Base-by-base conservation (phyloP, 345 rosid genomes). In the Gossypium arboreum region DNA sequence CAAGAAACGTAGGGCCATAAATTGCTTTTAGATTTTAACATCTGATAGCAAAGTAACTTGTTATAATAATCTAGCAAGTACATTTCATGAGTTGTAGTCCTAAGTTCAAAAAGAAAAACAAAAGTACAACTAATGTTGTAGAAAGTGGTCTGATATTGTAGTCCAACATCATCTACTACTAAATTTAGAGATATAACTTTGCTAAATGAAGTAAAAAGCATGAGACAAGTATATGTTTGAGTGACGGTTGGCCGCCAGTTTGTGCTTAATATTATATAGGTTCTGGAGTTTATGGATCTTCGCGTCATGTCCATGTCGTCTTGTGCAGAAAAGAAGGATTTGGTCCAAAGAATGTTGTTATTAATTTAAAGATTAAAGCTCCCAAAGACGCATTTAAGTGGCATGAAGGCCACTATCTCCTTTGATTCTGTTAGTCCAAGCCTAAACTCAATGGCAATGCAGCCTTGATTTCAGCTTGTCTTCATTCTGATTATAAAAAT, bases 111-210 rank as follows among this genome's bases (percentile, higher is more conserved):
- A 18, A 34, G 39, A 22, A 50, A 45, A 25, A 3, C 0, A 25
- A 51, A 4, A 5, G 39, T 34, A 34, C 39, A 34, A 34, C 39
- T n/a, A 41, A 70, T 71, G 50, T 71, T 34, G 16, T 18, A 9
- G 62, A 34, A 71, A 71, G 74, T 71, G 50, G 74, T 71, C 50
- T 55, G 74, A 71, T 71, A n/a, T 6, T 70, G 61, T 29, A 70
- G 29, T 51, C 73, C 73, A 51, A 69, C 59, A 69, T 27, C 13
- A 25, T 47, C 27, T 20, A 44, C 3, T 52, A 29, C 61, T 29
- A 54, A 27, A 70, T 70, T 34, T 34, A 70, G 73, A 4, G 17
- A 52, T n/a, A 10, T 34, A 18, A 17, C 12, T 25, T 54, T 55
- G 62, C 63, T 18, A 55, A 39, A 71, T 71, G 62, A 71, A 71